phyloP scores from a whole-genome alignment of 768 basidiomycete genomes.

The Mycena rebaudengoi region DNA sequence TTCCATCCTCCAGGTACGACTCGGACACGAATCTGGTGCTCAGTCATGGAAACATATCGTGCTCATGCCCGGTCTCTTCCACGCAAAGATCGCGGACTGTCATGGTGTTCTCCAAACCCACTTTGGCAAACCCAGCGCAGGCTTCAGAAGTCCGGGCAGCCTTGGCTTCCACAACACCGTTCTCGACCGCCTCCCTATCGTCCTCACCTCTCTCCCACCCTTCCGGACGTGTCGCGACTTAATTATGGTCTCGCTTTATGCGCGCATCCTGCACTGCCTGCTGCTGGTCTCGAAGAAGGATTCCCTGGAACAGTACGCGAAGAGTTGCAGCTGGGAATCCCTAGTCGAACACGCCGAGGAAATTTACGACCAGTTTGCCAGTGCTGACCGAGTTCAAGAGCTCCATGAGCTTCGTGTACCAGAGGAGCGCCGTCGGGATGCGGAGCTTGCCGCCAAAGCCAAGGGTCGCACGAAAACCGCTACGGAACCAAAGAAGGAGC shows the following conservation, averaged over 20 bases:
- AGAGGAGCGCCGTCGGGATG: neutral
- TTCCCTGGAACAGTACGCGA: conserved; percentile 12
- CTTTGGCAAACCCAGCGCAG: too few species aligned
- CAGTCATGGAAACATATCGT: too few species aligned
- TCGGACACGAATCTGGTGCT: too few species aligned
- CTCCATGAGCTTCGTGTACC: conserved; percentile 4
- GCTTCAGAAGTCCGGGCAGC: too few species aligned
- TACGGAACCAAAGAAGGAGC: too few species aligned
- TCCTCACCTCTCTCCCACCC: conserved; percentile 29
- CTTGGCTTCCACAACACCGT: conserved; percentile 22
- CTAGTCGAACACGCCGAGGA: neutral
- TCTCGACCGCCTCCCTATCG: conserved; percentile 32
- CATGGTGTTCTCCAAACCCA: too few species aligned
- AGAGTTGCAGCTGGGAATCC: neutral
- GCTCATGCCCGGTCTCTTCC: too few species aligned
- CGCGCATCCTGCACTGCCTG: conserved; percentile 33
- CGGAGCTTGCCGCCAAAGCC: neutral
- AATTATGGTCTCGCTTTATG: too few species aligned
- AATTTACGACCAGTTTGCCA: conserved; percentile 8
- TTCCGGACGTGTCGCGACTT: conserved; percentile 35
- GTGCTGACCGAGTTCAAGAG: conserved; percentile 15
- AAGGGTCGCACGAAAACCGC: neutral
- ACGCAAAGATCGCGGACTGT: too few species aligned
- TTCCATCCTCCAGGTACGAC: too few species aligned
- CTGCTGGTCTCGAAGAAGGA: conserved; percentile 18